These are phyloP conservation scores for Melampsora larici-populina DNA, from an alignment of 1,284 basidiomycete genomes.

Conservation along the genomic window DNA sequence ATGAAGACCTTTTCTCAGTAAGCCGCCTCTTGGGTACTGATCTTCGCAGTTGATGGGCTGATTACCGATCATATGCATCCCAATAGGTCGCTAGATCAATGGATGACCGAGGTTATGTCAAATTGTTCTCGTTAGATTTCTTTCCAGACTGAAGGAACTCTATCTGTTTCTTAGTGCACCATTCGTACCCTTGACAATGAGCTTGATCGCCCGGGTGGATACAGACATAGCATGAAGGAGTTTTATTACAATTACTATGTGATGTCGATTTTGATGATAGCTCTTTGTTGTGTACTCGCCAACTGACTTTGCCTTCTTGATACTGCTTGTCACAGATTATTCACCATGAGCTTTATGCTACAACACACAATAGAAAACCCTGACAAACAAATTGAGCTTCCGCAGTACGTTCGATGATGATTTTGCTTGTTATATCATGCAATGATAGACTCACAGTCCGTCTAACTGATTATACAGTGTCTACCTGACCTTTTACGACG, in stretches of 20 bases:
- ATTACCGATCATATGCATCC: too few relatives aligned
- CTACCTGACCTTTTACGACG: conserved; percentile 59
- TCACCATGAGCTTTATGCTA: conserved; percentile 89
- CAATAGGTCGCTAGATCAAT: conserved; percentile 8
- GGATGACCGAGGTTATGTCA: conserved; percentile 3
- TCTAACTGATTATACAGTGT: not conserved
- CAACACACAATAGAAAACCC: conserved; percentile 77
- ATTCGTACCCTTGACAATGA: not conserved
- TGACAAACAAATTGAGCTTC: conserved; percentile 47
- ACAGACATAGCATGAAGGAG: conserved; percentile 1
- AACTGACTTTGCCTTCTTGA: not conserved
- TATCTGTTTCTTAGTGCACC: not conserved
- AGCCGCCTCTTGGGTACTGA: not conserved
- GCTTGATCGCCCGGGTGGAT: conserved; percentile 2
- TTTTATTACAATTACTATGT: conserved; percentile 21
- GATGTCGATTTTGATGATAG: not conserved
- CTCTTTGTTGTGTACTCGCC: not conserved
- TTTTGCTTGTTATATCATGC: not conserved
- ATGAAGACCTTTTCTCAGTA: conserved; percentile 15
- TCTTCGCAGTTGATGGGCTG: too few relatives aligned
- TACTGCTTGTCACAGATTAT: not conserved
- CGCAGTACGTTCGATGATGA: conserved; percentile 22
- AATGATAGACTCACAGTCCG: not conserved
- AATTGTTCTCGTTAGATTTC: not conserved
- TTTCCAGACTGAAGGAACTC: not conserved